Base-by-base conservation (phyloP, 2,329 filamentous ascomycete genomes). In the Ascochyta rabiei region DNA sequence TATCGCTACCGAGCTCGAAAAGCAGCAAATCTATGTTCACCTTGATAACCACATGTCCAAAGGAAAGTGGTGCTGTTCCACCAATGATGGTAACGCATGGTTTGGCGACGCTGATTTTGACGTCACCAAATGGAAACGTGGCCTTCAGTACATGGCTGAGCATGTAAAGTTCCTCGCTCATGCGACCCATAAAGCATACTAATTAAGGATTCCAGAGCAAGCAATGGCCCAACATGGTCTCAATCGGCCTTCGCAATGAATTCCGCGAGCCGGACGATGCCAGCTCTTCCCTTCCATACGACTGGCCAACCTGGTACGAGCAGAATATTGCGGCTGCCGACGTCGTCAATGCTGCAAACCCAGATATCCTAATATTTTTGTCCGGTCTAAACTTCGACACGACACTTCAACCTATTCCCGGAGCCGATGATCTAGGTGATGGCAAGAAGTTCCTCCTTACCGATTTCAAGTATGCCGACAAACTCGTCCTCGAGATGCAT, bases 401-500 rank as follows among this genome's bases (percentile, higher is more conserved):
- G 0, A 81, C 76, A 23, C 69, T 86, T 6, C 77, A 77, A 0
- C 82, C 83, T 6, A 76, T 86, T 5, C 79, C 82, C 16, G 72
- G 75, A 2, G 81, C 80, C 8, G 76, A 75, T 0, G 76, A 79
- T 3, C 73, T 86, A 6, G 76, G 78, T 8, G 81, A 81, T 0
- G 76, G 80, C 15, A 79, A 71, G 13, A 77, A 74, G 15, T 86
- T 84, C 63, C 71, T 63, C 47, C 67, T 75, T 3, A 63, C 63
- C 13, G 79, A 82, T 62, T 86, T 85, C 60, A 58, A 72, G 1
- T 83, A 81, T 66, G 71, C 72, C 1, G 71, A 84, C 63, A 86
- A 86, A 72, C 75, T 86, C 0, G 83, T 84, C 7, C 76, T 86
- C 2, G 84, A 87, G 68, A 75, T 86, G 9, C 84, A 87, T 76